Percentiles rank a stretch among this genome's conserved stretches.
These are phyloP conservation scores for Fusarium nygamai DNA, from an alignment of 2,329 filamentous ascomycete species.

Conservation along the genomic window DNA sequence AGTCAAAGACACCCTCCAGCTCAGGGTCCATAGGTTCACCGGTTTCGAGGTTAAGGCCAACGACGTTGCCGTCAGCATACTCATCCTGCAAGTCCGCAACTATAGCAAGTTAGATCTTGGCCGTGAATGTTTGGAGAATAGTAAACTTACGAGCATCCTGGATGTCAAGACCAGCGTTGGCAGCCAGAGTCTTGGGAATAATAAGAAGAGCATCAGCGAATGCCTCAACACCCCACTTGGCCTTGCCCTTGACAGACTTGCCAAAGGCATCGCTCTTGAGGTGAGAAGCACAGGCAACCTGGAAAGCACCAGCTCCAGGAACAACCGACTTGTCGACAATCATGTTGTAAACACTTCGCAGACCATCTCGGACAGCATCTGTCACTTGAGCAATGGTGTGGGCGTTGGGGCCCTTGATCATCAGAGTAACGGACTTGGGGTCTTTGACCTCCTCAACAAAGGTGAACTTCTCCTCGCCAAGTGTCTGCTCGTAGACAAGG, in stretches of 20 bases:
- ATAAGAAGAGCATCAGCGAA: conserved; percentile 95
- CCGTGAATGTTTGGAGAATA: not conserved
- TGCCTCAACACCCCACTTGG: conserved; percentile 93
- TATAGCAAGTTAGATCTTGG: conserved; percentile 49
- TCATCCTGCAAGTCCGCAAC: conserved; percentile 91
- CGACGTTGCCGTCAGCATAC: conserved; percentile 81
- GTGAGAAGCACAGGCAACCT: conserved; percentile 89
- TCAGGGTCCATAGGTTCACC: conserved; percentile 96
- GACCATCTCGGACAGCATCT: conserved; percentile 92
- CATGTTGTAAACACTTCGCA: conserved; percentile 98
- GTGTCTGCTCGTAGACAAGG: conserved; percentile 93
- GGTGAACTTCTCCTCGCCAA: conserved; percentile 99
- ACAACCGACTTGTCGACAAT: conserved; percentile 98
- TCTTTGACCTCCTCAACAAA: conserved; percentile 99
- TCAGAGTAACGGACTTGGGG: conserved; percentile 94
- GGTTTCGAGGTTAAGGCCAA: conserved; percentile 85
- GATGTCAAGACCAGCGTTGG: conserved; percentile 95
- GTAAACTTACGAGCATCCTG: conserved; percentile 85
- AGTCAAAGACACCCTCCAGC: conserved; percentile 93
- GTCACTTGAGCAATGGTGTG: conserved; percentile 98
- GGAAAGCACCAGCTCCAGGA: conserved; percentile 93
- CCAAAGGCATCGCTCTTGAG: conserved; percentile 86
- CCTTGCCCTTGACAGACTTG: conserved; percentile 96
- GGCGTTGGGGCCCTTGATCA: conserved; percentile 97
- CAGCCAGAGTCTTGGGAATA: conserved; percentile 96